Evolutionary conservation across 495 filamentous ascomycete genomes (phyloP), one percentile per base, ranked within the genome.

Genomic region (Amniculicola lignicola): DNA sequence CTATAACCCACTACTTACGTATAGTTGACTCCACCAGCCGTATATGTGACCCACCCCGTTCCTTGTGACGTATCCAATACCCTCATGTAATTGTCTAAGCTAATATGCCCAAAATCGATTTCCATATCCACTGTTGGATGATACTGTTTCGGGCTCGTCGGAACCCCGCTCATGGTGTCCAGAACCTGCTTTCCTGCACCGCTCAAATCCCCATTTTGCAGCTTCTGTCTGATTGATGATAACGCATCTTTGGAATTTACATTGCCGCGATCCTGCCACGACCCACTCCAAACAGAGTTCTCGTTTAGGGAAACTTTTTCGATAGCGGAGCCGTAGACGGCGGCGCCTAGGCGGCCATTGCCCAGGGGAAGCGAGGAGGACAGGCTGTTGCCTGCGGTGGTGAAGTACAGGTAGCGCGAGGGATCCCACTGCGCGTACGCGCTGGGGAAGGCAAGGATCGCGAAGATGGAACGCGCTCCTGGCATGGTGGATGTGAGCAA

Each of bases 241-340:
- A 69, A 51, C 1, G 77, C 69, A 24, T 69, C 64, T 11, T 54
- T 62, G 12, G 52, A 21, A n/a, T 47, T 39, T 9, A 12, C 15
- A 22, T 74, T 75, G 25, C 71, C 73, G 16, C 78, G 70, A 50
- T 78, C 65, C 60, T 76, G 72, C 19, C 68, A 69, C 12, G 68
- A 71, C 29, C 78, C 78, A 60, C 73, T 77, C 78, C 76, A 80
- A 9, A 80, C 65, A 4, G 76, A 76, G 53, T 80, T 74, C 49
- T 82, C 79, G 47, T 79, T 81, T 21, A 82, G 59, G 9, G 68
- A 64, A n/a, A 80, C 51, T 51, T 75, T 63, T 51, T 80, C 78
- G 6, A 68, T 71, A 16, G 66, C 63, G 27, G 70, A 70, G 23
- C 77, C 79, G 54, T 72, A 75, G 24, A 82, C 65, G 64, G 76